phyloP scores from a whole-genome alignment of 306 rosid species.

The Benincasa hispida region DNA sequence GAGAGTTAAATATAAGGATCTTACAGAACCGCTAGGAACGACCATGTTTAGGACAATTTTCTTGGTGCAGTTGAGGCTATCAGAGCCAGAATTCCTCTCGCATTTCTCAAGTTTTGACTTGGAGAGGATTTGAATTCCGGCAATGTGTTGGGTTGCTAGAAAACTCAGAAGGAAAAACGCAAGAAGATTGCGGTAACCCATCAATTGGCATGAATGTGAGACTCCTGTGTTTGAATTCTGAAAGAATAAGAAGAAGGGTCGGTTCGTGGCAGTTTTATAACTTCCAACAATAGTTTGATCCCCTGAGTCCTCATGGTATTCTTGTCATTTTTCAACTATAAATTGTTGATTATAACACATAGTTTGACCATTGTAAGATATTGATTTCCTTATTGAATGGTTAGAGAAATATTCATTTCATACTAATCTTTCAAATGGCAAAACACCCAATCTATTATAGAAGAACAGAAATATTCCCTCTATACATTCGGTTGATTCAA shows the following conservation, averaged over 20 bases:
- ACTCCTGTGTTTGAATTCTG: background rate
- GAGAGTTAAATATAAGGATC: background rate
- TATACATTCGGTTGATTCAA: no score
- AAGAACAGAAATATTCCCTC: no score
- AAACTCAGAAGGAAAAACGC: constrained; percentile 14
- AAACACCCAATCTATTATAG: no score
- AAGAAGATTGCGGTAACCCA: constrained; percentile 11
- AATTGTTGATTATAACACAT: no score
- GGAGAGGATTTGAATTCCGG: constrained; percentile 64
- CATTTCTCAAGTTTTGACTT: constrained; percentile 85
- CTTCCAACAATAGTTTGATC: background rate
- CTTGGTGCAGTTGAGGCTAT: constrained; percentile 58
- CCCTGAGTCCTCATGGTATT: background rate
- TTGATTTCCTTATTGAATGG: no score
- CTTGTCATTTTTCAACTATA: background rate
- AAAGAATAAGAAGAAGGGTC: background rate
- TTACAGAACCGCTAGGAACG: constrained; percentile 85
- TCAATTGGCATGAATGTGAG: background rate
- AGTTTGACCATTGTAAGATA: no score
- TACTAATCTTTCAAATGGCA: no score
- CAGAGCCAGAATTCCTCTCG: constrained; percentile 60
- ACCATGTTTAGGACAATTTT: constrained; percentile 73
- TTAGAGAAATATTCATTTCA: no score
- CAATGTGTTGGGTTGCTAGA: background rate
- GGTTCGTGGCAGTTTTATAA: background rate